A percentile compares a stretch with the other conserved stretches of the same genome.
Conservation (phyloP, 2,329 filamentous ascomycete species). For the Ceratocystis smalleyi region DNA sequence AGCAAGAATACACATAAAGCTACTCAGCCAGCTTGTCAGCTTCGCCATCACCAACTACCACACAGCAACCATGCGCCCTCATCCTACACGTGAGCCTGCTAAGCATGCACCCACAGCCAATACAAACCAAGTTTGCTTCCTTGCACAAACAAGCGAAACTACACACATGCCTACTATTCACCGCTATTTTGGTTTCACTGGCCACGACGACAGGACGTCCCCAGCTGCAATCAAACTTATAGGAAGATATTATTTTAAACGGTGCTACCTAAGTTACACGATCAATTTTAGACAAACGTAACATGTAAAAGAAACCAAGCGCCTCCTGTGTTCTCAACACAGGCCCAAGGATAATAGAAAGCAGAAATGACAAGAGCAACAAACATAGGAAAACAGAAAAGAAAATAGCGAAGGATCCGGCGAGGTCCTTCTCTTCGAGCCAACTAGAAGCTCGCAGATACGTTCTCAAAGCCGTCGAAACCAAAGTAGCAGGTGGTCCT, state of each 20-base stretch:
- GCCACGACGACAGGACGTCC: too few relatives aligned
- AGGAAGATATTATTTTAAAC: conserved; percentile 1
- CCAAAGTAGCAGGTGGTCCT: conserved; percentile 2
- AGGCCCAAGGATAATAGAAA: background rate
- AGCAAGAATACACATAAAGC: too few relatives aligned
- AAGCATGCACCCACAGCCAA: too few relatives aligned
- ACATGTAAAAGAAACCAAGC: background rate
- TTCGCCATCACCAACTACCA: too few relatives aligned
- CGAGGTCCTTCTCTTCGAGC: background rate
- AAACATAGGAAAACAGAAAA: background rate
- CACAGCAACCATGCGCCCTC: too few relatives aligned
- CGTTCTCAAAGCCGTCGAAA: background rate
- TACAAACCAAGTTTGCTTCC: too few relatives aligned
- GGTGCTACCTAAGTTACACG: background rate
- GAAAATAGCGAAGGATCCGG: background rate
- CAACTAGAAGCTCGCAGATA: background rate
- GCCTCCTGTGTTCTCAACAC: conserved; percentile 3
- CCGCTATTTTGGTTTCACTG: background rate
- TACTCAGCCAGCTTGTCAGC: too few relatives aligned
- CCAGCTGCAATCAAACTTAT: background rate
- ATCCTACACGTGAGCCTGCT: too few relatives aligned
- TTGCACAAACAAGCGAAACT: too few relatives aligned
- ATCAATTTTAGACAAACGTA: conserved; percentile 2
- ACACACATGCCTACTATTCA: background rate
- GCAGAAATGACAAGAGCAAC: background rate